Conservation (phyloP, 345 rosid species). For the Eucalyptus curtisii region DNA sequence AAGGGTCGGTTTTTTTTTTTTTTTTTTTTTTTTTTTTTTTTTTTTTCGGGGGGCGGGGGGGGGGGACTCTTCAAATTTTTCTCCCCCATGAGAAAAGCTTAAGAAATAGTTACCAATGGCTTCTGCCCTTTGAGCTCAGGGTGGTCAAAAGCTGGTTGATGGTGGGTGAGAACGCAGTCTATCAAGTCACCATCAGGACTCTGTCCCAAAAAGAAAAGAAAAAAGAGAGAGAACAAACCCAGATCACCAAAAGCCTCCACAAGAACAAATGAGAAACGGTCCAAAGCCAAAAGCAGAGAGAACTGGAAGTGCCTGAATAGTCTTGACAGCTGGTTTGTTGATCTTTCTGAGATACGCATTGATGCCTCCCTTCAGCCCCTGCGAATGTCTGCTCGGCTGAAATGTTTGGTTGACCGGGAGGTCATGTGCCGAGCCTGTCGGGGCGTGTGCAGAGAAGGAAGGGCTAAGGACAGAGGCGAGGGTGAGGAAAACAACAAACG, state of each 20-base stretch:
- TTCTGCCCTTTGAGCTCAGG: conserved; percentile 67
- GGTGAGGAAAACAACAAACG: conserved; percentile 34
- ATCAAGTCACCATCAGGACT: conserved; percentile 95
- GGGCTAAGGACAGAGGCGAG: conserved; percentile 4
- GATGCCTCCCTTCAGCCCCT: conserved; percentile 33
- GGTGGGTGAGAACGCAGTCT: conserved; percentile 81
- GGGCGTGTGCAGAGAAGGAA: background rate
- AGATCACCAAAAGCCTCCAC: background rate
- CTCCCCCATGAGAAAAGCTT: background rate
- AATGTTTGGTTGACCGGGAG: conserved; percentile 35
- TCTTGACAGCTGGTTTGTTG: conserved; percentile 87
- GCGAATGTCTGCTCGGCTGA: conserved; percentile 27
- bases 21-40: background rate
- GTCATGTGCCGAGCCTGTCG: conserved; percentile 28
- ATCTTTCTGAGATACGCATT: conserved; percentile 50
- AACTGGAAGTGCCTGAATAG: conserved; percentile 51
- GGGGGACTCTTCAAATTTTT: background rate
- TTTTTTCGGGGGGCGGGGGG: background rate
- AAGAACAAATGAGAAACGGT: background rate
- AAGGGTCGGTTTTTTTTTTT: background rate
- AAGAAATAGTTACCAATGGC: conserved; percentile 36
- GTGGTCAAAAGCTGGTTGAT: conserved; percentile 94
- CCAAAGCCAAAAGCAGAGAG: background rate
- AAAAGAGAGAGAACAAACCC: background rate
- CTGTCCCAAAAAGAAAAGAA: conserved; percentile 16